Percentiles rank a stretch among this genome's conserved stretches.
phyloP scores from a whole-genome alignment of 116 monocot species.

The Dioscorea cayenensis region DNA sequence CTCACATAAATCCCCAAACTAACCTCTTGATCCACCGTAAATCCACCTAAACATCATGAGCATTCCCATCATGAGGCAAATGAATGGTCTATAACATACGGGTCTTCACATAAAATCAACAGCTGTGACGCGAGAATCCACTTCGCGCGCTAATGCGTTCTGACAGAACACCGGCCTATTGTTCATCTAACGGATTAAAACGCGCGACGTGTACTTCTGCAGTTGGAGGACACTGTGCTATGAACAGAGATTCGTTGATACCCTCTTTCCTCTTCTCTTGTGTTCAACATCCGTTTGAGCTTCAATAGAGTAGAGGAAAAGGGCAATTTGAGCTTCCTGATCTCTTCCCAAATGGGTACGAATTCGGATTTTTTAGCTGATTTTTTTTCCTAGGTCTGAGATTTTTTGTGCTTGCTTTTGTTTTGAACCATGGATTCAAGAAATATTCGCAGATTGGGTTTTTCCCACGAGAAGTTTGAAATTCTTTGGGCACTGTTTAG shows the following conservation, averaged over 20 bases:
- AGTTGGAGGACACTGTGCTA: background rate
- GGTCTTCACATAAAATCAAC: too few relatives aligned
- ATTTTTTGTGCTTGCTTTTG: background rate
- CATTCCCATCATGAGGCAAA: too few relatives aligned
- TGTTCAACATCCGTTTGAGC: background rate
- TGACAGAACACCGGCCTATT: background rate
- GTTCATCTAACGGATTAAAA: constrained; percentile 5
- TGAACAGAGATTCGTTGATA: background rate
- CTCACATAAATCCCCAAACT: too few relatives aligned
- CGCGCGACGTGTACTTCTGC: background rate
- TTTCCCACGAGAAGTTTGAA: too few relatives aligned
- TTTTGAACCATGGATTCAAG: too few relatives aligned
- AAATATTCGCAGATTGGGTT: too few relatives aligned
- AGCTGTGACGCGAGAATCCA: constrained; percentile 11
- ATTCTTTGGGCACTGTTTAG: too few relatives aligned
- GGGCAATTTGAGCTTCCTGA: background rate
- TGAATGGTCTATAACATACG: too few relatives aligned
- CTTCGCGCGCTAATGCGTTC: constrained; percentile 18
- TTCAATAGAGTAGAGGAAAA: background rate
- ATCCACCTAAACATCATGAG: too few relatives aligned
- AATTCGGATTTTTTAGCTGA: background rate
- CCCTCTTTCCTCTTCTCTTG: background rate
- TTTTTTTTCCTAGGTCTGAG: background rate
- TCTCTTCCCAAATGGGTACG: background rate
- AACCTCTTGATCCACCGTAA: too few relatives aligned